Base-by-base conservation (phyloP, 2,329 filamentous ascomycete species). In the Aschersonia sp. region DNA sequence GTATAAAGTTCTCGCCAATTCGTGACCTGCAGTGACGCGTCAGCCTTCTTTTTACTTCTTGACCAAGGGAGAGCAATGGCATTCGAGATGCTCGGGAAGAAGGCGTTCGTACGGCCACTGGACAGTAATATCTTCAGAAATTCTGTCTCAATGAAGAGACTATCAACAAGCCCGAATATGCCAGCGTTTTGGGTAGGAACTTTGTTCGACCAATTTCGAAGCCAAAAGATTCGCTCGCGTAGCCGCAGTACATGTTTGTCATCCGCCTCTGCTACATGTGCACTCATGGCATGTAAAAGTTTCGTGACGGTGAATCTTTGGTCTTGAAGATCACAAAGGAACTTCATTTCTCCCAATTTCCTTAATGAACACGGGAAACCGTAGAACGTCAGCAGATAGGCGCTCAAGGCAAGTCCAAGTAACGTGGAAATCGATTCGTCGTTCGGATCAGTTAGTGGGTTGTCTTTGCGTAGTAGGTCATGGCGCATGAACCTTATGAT, bases 161-260 rank as follows among this genome's bases (percentile, higher is more conserved):
- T 71, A 10, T 74, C 65, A 3, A 92, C 66, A 52, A 72, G 74
- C 1, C 82, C 78, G 50, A 82, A 73, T 2, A 84, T 67, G 29
- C 85, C 84, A 7, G 64, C 67, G 28, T 57, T 58, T 28, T 52
- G 46, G n/a, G 54, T n/a, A 30, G n/a, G 6, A 31, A 43, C 12
- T 46, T 31, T 31, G 3, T 72, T 70, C 35, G 81, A 81, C 85
- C 85, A 89, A 56, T 75, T 74, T 58, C 80, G 78, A 31, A 91
- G 69, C 85, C 85, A 91, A 4, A 88, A 59, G 6, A 89, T 62
- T 55, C 82, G 79, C 42, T 74, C 74, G 49, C 84, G 73, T 9
- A 76, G 72, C 47, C 67, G 70, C 30, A 71, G 65, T 82, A 82
- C 85, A 51, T 76, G 78, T 35, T 71, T 71, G 50, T 85, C 80